Evolutionary conservation across 2,329 filamentous ascomycete genomes (phyloP), one percentile per base, ranked within the genome.

Genomic region (Fusarium setosum): DNA sequence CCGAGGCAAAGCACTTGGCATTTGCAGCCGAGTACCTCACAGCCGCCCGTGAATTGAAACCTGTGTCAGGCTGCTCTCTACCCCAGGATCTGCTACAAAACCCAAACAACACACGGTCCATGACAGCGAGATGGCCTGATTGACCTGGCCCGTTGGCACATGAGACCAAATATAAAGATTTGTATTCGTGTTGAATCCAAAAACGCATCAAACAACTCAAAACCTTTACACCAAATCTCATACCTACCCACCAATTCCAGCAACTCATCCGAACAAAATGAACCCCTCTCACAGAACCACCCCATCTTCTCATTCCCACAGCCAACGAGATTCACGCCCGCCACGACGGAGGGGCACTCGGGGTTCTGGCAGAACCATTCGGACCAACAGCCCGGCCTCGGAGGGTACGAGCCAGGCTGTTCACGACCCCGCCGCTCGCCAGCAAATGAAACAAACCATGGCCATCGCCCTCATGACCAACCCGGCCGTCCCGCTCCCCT

Each of bases 361-460:
- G 24, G 55, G 58, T 11, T 41, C 50, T 6, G 42, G 51, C n/a
- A 53, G 58, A 29, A 32, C 38, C 10, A 23, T 45, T 12, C 26
- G 15, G 5, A 24, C 20, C n/a, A 26, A 10, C 23, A 34, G 21
- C 12, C 32, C 15, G 13, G 17, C 48, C 9, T n/a, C 44, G 1
- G 32, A n/a, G 2, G 41, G 55, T 11, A 34, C 55, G 13, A 35
- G 44, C 10, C 42, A 63, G 18, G 38, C 57, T 1, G 34, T 65
- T 20, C 37, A 63, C 8, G 62, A 65, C 26, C 61, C 61, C 6
- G 61, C 59, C n/a, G 59, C 62, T 5, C 49, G 61, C 12, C 59
- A 63, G 12, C 64, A 67, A 31, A 63, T 67, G 55, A 67, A 67
- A 38, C 64, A 65, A 21, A 63, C 59, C 5, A 59, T 67, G 20